phyloP scores from a whole-genome alignment of 345 rosid species.

The Eucalyptus sp. region DNA sequence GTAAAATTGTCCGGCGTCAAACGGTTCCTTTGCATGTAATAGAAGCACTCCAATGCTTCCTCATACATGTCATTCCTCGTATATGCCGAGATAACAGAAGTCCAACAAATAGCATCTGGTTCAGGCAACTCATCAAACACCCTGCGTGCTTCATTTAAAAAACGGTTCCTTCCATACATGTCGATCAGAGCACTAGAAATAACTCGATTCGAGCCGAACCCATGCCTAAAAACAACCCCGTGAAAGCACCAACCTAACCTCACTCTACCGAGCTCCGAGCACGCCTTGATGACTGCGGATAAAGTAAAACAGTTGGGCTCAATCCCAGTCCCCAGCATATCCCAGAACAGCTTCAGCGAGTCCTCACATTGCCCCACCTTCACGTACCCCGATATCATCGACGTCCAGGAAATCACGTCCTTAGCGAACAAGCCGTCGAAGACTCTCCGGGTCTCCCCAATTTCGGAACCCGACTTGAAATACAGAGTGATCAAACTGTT shows the following conservation, averaged over 20 bases:
- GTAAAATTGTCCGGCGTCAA: constrained; percentile 58
- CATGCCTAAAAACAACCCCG: constrained; percentile 43
- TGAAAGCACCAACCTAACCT: constrained; percentile 58
- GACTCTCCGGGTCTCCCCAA: constrained; percentile 46
- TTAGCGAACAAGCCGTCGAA: constrained; percentile 49
- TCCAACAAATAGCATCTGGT: constrained; percentile 78
- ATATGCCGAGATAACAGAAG: constrained; percentile 53
- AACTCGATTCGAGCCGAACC: constrained; percentile 44
- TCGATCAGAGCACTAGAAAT: constrained; percentile 57
- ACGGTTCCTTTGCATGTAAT: constrained; percentile 33
- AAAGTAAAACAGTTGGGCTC: constrained; percentile 70
- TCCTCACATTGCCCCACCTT: constrained; percentile 25
- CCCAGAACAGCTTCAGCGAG: constrained; percentile 47
- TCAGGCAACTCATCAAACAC: constrained; percentile 71
- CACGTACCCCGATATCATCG: constrained; percentile 72
- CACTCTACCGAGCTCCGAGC: constrained; percentile 43
- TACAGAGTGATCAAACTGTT: constrained; percentile 75
- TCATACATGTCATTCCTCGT: constrained; percentile 52
- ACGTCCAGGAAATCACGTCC: constrained; percentile 80
- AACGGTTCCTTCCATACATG: constrained; percentile 54
- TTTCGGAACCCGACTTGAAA: constrained; percentile 50
- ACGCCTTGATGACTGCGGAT: constrained; percentile 71
- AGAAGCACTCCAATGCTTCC: constrained; percentile 44
- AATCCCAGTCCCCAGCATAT: constrained; percentile 56
- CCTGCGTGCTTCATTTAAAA: constrained; percentile 26